phyloP scores from a whole-genome alignment of 1,284 basidiomycete species.

The Sphagnurus paluster region DNA sequence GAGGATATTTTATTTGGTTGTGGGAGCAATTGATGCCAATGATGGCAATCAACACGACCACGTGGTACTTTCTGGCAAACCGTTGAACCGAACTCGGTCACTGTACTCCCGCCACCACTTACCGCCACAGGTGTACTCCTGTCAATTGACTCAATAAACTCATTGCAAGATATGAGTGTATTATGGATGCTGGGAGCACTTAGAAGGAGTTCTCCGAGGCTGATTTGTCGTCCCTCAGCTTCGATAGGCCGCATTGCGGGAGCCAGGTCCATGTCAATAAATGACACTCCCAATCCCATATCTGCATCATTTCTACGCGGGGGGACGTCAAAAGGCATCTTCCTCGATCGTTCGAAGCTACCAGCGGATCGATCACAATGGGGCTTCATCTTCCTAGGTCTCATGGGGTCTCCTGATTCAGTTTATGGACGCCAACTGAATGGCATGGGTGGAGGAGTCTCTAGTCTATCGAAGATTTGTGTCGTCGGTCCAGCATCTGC shows the following conservation, averaged over 20 bases:
- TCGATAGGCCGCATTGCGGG: neutral
- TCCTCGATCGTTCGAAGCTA: slow-evolving; percentile 54
- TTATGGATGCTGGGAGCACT: slow-evolving; percentile 1
- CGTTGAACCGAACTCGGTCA: neutral
- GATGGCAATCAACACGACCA: slow-evolving; percentile 5
- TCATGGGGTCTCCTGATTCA: slow-evolving; percentile 86
- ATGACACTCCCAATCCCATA: slow-evolving; percentile 38
- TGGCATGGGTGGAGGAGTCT: slow-evolving; percentile 82
- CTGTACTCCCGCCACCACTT: too few species aligned
- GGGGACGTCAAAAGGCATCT: slow-evolving; percentile 81
- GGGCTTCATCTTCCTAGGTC: slow-evolving; percentile 64
- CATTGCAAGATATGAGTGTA: too few species aligned
- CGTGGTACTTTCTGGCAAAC: neutral
- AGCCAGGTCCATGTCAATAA: slow-evolving; percentile 8
- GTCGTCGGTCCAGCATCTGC: slow-evolving; percentile 56
- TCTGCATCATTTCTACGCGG: slow-evolving; percentile 68
- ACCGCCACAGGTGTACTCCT: too few species aligned
- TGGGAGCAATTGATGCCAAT: too few species aligned
- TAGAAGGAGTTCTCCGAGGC: neutral
- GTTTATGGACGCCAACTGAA: slow-evolving; percentile 75
- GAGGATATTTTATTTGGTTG: too few species aligned
- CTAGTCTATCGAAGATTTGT: slow-evolving; percentile 79
- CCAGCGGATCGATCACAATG: slow-evolving; percentile 52
- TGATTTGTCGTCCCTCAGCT: neutral
- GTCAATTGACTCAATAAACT: too few species aligned